A percentile compares a stretch with the other conserved stretches of the same genome.
phyloP scores from a whole-genome alignment of 2,329 filamentous ascomycete genomes.

The Ophiocordyceps unilateralis region DNA sequence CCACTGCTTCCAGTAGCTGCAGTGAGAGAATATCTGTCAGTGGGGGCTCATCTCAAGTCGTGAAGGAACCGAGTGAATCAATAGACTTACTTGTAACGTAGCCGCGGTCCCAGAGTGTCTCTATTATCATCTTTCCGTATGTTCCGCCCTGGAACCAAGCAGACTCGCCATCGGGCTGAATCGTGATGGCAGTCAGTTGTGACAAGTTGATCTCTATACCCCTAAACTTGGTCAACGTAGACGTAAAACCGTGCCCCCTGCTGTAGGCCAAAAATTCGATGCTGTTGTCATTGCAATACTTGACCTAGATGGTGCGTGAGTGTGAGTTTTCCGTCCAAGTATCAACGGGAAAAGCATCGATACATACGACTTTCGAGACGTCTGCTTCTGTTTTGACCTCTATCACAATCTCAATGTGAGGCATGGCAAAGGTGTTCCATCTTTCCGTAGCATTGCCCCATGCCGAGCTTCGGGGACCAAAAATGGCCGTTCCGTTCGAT shows the following conservation, averaged over 20 bases:
- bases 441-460: not conserved
- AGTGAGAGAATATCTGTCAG: not conserved
- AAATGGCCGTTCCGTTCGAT: not conserved
- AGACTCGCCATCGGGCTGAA: not conserved
- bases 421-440: not conserved
- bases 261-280: slow-evolving; percentile 7
- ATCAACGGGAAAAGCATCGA: not conserved
- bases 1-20: not conserved
- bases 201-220: slow-evolving; percentile 9
- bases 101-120: slow-evolving; percentile 4
- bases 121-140: slow-evolving; percentile 1
- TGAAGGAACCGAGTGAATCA: not conserved
- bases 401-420: not conserved
- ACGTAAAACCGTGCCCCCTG: slow-evolving; percentile 7
- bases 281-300: slow-evolving; percentile 7
- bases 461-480: not conserved
- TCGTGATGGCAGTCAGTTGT: slow-evolving; percentile 4
- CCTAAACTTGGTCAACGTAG: slow-evolving; percentile 5
- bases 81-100: not conserved
- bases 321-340: not conserved
- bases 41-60: not conserved
- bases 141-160: slow-evolving; percentile 1
- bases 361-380: not conserved
- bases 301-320: slow-evolving; percentile 3
- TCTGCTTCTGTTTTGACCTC: not conserved